Percentiles rank a stretch among this genome's conserved stretches.
These are phyloP conservation scores for Didymella exigua DNA, from an alignment of 2,329 filamentous ascomycete genomes.

Conservation along the genomic window DNA sequence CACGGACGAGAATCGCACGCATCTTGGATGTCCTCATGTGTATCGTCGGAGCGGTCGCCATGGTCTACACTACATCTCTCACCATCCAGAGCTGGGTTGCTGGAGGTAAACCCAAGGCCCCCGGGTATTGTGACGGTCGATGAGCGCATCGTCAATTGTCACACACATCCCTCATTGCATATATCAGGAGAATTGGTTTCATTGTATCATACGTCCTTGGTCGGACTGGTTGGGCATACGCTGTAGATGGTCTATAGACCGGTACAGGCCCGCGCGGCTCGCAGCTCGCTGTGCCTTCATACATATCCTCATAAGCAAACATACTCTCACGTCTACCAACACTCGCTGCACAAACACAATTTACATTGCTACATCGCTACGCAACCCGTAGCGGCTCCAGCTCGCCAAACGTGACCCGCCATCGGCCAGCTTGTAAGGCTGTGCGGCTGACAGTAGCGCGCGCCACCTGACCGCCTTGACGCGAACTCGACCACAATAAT, in stretches of 20 bases:
- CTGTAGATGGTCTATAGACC: slow-evolving; percentile 3
- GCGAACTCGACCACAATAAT: slow-evolving; percentile 3
- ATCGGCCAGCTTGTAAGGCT: slow-evolving; percentile 7
- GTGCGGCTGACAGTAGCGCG: slow-evolving; percentile 16
- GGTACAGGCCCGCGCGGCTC: not conserved
- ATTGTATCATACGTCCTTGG: slow-evolving; percentile 6
- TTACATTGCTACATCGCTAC: not conserved
- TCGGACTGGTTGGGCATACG: not conserved
- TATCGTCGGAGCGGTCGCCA: slow-evolving; percentile 81
- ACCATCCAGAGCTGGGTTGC: slow-evolving; percentile 86
- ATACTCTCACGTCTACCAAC: not conserved
- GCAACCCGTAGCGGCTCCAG: not conserved
- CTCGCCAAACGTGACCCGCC: not conserved
- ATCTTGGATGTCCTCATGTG: slow-evolving; percentile 76
- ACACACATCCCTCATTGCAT: not conserved
- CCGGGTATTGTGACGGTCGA: slow-evolving; percentile 66
- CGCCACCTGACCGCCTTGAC: slow-evolving; percentile 12
- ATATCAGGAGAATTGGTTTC: slow-evolving; percentile 10
- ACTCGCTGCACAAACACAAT: not conserved
- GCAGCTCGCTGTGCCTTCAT: not conserved
- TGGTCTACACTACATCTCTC: slow-evolving; percentile 88
- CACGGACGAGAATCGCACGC: slow-evolving; percentile 70
- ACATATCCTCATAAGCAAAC: not conserved
- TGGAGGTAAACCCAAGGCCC: slow-evolving; percentile 58
- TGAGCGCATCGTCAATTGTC: slow-evolving; percentile 5